Evolutionary conservation across 129 eudicot species (phyloP).

Genomic region (Pulicaria dysenterica): DNA sequence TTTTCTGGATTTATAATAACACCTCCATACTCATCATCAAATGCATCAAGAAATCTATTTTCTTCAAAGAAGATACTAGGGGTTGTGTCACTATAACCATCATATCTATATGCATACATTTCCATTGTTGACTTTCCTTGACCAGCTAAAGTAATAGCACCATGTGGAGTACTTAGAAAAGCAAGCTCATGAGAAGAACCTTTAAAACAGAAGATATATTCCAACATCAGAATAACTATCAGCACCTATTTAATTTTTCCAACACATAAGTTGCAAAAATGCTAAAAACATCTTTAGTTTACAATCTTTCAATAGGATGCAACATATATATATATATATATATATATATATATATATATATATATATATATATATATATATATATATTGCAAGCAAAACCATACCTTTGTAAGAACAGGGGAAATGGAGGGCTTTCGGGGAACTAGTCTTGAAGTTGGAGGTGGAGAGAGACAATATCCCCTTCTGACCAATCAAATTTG

Average conservation of each 20-base stretch:
- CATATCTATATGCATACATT: conserved; percentile 40
- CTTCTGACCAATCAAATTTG: conserved; percentile 41
- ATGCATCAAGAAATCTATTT: conserved; percentile 55
- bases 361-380: no score
- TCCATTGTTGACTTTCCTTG: conserved; percentile 43
- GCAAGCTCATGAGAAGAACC: conserved; percentile 37
- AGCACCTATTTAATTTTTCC: background rate
- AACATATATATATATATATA: no score
- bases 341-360: no score
- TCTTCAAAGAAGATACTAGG: conserved; percentile 38
- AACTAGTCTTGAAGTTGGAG: conserved; percentile 32
- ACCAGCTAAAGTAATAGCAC: conserved; percentile 32
- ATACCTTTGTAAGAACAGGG: conserved; percentile 67
- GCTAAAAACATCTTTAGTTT: background rate
- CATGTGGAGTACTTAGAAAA: conserved; percentile 36
- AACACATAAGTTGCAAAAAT: background rate
- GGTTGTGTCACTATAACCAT: conserved; percentile 43
- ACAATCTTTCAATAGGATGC: background rate
- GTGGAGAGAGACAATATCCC: conserved; percentile 39
- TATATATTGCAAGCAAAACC: background rate
- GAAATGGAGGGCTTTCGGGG: conserved; percentile 24
- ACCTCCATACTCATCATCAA: conserved; percentile 85
- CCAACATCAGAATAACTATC: conserved; percentile 1
- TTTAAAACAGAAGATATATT: background rate
- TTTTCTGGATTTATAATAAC: conserved; percentile 62